Percentiles rank a stretch among this genome's conserved stretches.
Conservation (phyloP, 495 filamentous ascomycete species). For the Neurospora sp. region DNA sequence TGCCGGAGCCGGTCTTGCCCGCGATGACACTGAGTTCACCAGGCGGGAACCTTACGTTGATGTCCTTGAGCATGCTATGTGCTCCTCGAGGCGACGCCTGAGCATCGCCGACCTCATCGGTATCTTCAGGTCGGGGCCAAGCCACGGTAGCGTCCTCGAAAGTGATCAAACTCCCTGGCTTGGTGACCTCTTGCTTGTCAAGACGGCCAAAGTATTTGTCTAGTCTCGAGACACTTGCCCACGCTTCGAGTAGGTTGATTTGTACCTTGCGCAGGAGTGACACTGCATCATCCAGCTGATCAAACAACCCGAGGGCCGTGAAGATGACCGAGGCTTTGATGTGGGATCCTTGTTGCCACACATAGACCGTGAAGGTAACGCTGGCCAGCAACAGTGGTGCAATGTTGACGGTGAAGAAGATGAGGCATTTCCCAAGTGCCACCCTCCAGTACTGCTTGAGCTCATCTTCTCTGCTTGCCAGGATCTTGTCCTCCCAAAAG, state of each 20-base stretch:
- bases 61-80: constrained; percentile 30
- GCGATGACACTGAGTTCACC: constrained; percentile 48
- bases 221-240: constrained; percentile 16
- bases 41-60: constrained; percentile 48
- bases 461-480: constrained; percentile 47
- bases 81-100: constrained; percentile 7
- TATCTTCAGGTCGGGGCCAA: constrained; percentile 15
- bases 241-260: constrained; percentile 17
- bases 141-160: constrained; percentile 19
- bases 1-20: constrained; percentile 49
- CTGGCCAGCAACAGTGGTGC: constrained; percentile 55
- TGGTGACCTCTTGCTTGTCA: constrained; percentile 11
- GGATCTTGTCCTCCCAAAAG: constrained; percentile 57
- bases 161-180: constrained; percentile 7
- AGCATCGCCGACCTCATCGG: constrained; percentile 11
- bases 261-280: constrained; percentile 12
- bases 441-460: constrained; percentile 47
- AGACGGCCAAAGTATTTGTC: constrained; percentile 17
- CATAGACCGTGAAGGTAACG: constrained; percentile 50
- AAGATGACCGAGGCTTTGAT: constrained; percentile 20
- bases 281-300: constrained; percentile 19
- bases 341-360: constrained; percentile 18
- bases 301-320: constrained; percentile 19
- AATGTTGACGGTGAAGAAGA: constrained; percentile 48
- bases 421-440: constrained; percentile 39